phyloP scores from a whole-genome alignment of 805 yeast species.

The Isabelozyma rhagii region DNA sequence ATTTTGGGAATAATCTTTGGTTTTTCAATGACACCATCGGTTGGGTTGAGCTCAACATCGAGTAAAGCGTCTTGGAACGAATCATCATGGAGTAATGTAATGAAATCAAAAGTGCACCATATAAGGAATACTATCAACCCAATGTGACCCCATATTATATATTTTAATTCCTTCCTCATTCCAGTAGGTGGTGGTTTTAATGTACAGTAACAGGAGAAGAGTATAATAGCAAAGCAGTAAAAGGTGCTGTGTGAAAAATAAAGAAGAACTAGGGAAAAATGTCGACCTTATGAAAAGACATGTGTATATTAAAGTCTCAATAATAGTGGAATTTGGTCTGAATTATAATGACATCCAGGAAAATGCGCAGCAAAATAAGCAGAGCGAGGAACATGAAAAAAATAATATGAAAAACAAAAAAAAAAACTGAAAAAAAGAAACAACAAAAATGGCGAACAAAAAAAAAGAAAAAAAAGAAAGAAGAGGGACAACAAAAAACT shows the following conservation, averaged over 20 bases:
- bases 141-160: conserved; percentile 58
- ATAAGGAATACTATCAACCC: conserved; percentile 50
- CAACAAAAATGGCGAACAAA: too few relatives aligned
- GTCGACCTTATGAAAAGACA: not conserved
- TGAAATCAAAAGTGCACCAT: conserved; percentile 69
- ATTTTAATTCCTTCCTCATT: conserved; percentile 67
- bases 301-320: not conserved
- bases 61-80: conserved; percentile 60
- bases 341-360: not conserved
- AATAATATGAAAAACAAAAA: not conserved
- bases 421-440: not conserved
- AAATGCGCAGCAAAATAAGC: not conserved
- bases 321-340: not conserved
- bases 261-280: not conserved
- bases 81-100: conserved; percentile 72
- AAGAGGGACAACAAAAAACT: not conserved
- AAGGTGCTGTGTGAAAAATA: too few relatives aligned
- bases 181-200: not conserved
- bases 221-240: too few relatives aligned
- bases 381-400: not conserved
- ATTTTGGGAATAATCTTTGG: conserved; percentile 77
- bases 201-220: too few relatives aligned
- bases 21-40: conserved; percentile 36
- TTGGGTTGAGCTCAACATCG: conserved; percentile 60
- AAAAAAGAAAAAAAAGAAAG: too few relatives aligned